Conservation (phyloP, 192 early-diverging fungal species). For the Chytriomyces sp. region DNA sequence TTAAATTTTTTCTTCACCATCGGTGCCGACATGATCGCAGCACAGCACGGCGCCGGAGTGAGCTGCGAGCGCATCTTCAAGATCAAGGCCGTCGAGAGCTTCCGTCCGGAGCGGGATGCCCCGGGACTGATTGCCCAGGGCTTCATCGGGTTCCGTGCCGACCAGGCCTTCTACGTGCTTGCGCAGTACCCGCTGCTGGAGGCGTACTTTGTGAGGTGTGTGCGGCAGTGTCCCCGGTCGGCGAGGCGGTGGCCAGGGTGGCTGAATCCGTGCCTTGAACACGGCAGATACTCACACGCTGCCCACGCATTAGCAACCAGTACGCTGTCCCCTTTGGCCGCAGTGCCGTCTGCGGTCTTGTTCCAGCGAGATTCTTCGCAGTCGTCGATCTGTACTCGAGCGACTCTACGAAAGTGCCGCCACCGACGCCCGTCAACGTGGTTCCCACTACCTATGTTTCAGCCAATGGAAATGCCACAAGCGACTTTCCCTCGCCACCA, state of each 20-base stretch:
- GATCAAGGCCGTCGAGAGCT: conserved; percentile 22
- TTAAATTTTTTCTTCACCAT: no score
- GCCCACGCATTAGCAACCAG: conserved; percentile 21
- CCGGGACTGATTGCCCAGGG: conserved; percentile 16
- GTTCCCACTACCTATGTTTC: background rate
- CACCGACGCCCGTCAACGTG: background rate
- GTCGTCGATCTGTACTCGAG: conserved; percentile 22
- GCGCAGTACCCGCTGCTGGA: conserved; percentile 25
- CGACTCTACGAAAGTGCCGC: conserved; percentile 25
- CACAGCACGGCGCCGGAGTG: no score
- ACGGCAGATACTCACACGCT: background rate
- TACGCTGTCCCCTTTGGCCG: conserved; percentile 30
- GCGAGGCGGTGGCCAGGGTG: background rate
- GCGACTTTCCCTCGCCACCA: background rate
- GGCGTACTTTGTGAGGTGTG: conserved; percentile 29
- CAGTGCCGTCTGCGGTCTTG: conserved; percentile 20
- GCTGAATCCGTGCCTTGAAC: background rate
- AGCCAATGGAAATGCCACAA: background rate
- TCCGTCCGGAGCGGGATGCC: conserved; percentile 10
- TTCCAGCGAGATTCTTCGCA: conserved; percentile 16
- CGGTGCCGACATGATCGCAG: no score
- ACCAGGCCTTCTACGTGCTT: conserved; percentile 28
- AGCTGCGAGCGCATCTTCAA: conserved; percentile 35
- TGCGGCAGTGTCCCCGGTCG: background rate
- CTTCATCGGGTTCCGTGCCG: conserved; percentile 19